phyloP scores from a whole-genome alignment of 257 asterid genomes.

The Coffea canephora region DNA sequence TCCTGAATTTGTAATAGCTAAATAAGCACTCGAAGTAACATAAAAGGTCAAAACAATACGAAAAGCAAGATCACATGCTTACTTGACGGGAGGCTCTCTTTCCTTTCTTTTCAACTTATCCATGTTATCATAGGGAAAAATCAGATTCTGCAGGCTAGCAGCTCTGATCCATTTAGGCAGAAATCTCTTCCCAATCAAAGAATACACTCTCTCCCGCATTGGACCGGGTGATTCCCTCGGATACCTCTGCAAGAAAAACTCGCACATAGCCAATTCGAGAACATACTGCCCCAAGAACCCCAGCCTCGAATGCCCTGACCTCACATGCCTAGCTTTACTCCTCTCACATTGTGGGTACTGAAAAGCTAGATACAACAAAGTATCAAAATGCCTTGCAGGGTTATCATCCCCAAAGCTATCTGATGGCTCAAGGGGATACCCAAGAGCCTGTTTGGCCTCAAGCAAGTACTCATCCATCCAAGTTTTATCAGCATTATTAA shows the following conservation, averaged over 20 bases:
- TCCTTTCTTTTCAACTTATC: conserved; percentile 73
- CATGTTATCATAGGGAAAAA: conserved; percentile 87
- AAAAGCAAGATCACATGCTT: conserved; percentile 29
- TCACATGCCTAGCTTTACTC: conserved; percentile 77
- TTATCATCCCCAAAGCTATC: conserved; percentile 73
- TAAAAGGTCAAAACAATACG: background rate
- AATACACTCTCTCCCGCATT: conserved; percentile 95
- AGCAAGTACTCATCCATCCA: conserved; percentile 93
- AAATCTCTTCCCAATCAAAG: conserved; percentile 85
- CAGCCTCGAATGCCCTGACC: conserved; percentile 82
- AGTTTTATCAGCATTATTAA: conserved; percentile 75
- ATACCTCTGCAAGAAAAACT: conserved; percentile 87
- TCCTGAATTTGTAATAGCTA: background rate
- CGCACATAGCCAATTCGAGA: conserved; percentile 81
- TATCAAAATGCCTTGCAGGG: conserved; percentile 89
- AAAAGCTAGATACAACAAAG: conserved; percentile 82
- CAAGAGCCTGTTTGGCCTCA: conserved; percentile 90
- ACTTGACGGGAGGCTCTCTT: conserved; percentile 89
- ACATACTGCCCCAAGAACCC: conserved; percentile 83
- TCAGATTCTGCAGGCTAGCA: conserved; percentile 88
- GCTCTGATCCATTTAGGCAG: conserved; percentile 80
- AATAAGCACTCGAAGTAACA: background rate
- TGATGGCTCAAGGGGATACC: conserved; percentile 87
- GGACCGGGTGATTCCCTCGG: conserved; percentile 98
- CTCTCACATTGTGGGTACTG: conserved; percentile 94